Evolutionary conservation across 768 basidiomycete species (phyloP).

Genomic region (Cantharellus cinnabarinus): DNA sequence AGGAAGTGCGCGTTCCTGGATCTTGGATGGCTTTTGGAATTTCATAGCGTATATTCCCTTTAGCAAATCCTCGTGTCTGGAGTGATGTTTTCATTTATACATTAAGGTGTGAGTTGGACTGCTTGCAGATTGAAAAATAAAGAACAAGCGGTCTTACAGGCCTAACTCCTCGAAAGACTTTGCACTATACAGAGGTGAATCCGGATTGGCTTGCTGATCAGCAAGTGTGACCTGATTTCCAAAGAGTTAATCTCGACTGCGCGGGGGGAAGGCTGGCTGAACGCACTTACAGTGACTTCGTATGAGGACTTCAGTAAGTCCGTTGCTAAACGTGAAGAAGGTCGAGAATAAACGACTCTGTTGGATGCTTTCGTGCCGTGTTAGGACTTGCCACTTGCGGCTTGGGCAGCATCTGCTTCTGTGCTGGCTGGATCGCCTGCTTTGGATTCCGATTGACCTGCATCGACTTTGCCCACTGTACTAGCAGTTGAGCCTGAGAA

Average conservation of each 20-base stretch:
- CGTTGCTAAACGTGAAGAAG: constrained; percentile 3
- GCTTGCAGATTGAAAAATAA: neutral
- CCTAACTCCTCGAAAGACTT: constrained; percentile 94
- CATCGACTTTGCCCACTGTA: neutral
- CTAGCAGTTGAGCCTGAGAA: no score
- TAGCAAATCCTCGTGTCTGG: constrained; percentile 64
- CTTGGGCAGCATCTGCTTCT: neutral
- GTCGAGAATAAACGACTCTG: neutral
- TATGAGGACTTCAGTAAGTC: constrained; percentile 65
- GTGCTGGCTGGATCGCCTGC: neutral
- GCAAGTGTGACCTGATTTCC: constrained; percentile 67
- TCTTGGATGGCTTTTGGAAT: constrained; percentile 95
- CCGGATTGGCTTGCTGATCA: constrained; percentile 86
- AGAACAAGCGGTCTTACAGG: constrained; percentile 25
- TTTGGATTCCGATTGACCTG: neutral
- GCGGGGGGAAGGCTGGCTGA: constrained; percentile 13
- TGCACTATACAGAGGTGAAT: constrained; percentile 85
- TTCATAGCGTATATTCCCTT: constrained; percentile 91
- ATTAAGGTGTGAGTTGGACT: neutral
- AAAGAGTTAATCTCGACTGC: neutral
- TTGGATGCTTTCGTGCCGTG: no score
- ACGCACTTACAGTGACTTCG: constrained; percentile 41
- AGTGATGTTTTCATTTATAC: constrained; percentile 3
- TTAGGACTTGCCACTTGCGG: neutral
- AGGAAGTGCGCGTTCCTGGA: constrained; percentile 91